Conservation (phyloP, 108 stramenopile genomes). For the Pseudonitzschia delicatissima region DNA sequence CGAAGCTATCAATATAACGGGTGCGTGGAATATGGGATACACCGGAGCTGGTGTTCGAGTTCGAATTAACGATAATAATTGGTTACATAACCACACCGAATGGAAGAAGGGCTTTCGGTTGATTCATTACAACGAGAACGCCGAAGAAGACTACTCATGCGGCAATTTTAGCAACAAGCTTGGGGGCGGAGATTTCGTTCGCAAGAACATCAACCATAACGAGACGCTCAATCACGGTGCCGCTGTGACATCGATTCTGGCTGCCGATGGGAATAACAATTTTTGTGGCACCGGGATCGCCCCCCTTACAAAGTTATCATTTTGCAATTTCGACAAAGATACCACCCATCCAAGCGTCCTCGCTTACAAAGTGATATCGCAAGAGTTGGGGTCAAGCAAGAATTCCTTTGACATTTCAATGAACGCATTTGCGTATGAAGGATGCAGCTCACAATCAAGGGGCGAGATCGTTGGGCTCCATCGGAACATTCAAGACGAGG, state of each 20-base stretch:
- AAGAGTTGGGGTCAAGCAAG: no score
- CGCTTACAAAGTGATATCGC: background rate
- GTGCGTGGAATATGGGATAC: conserved; percentile 15
- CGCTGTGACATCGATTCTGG: conserved; percentile 7
- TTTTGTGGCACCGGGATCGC: conserved; percentile 19
- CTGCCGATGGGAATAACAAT: conserved; percentile 9
- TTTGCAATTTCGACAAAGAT: background rate
- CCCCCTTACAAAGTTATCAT: background rate
- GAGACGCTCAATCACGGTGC: conserved; percentile 6
- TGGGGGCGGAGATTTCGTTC: background rate
- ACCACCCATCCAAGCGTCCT: background rate
- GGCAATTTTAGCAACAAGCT: background rate
- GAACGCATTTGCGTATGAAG: background rate
- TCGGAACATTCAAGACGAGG: no score
- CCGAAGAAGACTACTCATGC: background rate
- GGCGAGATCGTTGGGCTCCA: no score
- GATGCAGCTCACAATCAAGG: no score
- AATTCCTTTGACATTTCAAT: background rate
- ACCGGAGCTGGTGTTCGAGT: conserved; percentile 14
- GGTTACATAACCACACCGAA: background rate
- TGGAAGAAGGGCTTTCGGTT: conserved; percentile 5
- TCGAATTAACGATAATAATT: conserved; percentile 16
- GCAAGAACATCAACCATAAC: background rate
- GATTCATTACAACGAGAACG: background rate
- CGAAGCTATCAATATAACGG: conserved; percentile 7